Conservation (phyloP, 2,329 filamentous ascomycete species). For the Chaetomium globosum region DNA sequence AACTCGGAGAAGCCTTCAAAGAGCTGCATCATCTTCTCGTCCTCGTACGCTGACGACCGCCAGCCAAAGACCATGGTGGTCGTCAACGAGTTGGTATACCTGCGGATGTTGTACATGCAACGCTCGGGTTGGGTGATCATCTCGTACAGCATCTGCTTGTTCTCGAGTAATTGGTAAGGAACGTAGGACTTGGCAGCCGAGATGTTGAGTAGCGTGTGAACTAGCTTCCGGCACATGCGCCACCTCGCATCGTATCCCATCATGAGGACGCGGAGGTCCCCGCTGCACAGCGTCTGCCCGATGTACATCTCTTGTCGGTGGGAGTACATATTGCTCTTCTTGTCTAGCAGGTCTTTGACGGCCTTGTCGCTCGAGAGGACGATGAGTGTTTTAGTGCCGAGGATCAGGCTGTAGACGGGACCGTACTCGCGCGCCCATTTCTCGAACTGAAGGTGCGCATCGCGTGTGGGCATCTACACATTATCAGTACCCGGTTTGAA, state of each 20-base stretch:
- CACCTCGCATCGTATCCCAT: constrained; percentile 35
- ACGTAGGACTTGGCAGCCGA: constrained; percentile 53
- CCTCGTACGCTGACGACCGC: constrained; percentile 47
- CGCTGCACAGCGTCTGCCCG: constrained; percentile 35
- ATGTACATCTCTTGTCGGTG: constrained; percentile 36
- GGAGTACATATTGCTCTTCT: constrained; percentile 38
- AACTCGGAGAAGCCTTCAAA: constrained; percentile 47
- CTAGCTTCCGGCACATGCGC: constrained; percentile 37
- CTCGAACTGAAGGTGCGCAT: constrained; percentile 37
- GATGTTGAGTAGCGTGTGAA: constrained; percentile 52
- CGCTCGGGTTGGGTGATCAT: constrained; percentile 49
- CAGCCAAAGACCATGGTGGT: constrained; percentile 56
- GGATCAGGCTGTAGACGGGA: constrained; percentile 37
- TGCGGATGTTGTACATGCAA: constrained; percentile 50
- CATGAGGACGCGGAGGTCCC: constrained; percentile 36
- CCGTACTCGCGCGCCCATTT: constrained; percentile 37
- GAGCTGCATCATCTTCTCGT: constrained; percentile 49
- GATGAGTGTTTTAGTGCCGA: constrained; percentile 36
- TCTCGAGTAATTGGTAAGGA: constrained; percentile 59
- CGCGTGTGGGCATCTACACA: constrained; percentile 32
- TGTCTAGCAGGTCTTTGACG: constrained; percentile 38
- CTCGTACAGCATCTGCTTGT: constrained; percentile 55
- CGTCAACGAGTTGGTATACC: constrained; percentile 54
- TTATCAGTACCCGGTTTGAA: neutral
- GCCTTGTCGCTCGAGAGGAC: constrained; percentile 36